Percentiles rank a stretch among this genome's conserved stretches.
These are phyloP conservation scores for Coemansia sp. DNA, from an alignment of 192 early-diverging fungal species.

Conservation along the genomic window DNA sequence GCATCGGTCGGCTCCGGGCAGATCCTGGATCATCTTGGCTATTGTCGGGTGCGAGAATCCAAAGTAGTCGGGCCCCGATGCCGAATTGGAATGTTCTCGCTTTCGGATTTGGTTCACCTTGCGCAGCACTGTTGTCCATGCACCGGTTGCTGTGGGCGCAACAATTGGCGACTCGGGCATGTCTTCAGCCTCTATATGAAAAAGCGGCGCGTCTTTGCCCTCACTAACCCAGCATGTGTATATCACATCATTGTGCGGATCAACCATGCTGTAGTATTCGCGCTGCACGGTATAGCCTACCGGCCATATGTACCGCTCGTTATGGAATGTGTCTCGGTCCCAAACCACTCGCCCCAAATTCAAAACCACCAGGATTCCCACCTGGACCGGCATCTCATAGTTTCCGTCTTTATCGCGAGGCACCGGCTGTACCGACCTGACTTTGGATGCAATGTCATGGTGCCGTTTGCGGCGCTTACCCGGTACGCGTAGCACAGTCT, in stretches of 20 bases:
- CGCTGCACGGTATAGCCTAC: slow-evolving; percentile 76
- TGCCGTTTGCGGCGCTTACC: slow-evolving; percentile 44
- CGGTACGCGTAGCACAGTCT: slow-evolving; percentile 2
- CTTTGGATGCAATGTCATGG: slow-evolving; percentile 39
- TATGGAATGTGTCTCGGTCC: slow-evolving; percentile 78
- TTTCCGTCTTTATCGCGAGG: slow-evolving; percentile 61
- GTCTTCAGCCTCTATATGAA: slow-evolving; percentile 83
- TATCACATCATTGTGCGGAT: slow-evolving; percentile 56
- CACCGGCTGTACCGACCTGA: slow-evolving; percentile 45
- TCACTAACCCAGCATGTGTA: slow-evolving; percentile 73
- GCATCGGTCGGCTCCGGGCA: slow-evolving; percentile 71
- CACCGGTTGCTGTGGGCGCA: slow-evolving; percentile 80
- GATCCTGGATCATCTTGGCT: slow-evolving; percentile 80
- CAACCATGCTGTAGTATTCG: slow-evolving; percentile 71
- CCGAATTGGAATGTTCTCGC: slow-evolving; percentile 76
- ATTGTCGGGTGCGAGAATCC: slow-evolving; percentile 87
- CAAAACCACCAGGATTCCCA: slow-evolving; percentile 75
- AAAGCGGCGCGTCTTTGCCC: slow-evolving; percentile 74
- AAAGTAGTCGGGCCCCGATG: slow-evolving; percentile 87
- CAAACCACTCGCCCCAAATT: slow-evolving; percentile 70
- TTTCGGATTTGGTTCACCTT: slow-evolving; percentile 75
- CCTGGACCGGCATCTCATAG: slow-evolving; percentile 70
- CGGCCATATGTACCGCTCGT: slow-evolving; percentile 89
- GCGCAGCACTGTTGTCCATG: slow-evolving; percentile 83
- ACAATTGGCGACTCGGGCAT: slow-evolving; percentile 62